Base-by-base conservation (phyloP, 352 stramenopile species). In the Phytophthora litchii region DNA sequence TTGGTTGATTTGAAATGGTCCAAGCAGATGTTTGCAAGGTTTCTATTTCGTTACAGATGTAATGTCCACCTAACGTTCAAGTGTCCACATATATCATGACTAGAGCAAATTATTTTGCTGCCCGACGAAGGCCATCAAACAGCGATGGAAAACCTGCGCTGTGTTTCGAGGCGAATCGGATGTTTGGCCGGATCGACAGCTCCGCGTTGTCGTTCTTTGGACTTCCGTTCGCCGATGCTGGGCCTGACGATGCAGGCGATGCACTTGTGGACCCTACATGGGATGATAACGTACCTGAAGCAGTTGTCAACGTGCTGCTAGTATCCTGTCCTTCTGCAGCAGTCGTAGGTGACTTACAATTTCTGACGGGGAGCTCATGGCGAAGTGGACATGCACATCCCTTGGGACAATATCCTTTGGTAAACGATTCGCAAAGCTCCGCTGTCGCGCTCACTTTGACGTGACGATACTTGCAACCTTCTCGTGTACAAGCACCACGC, bases 371-470 rank as follows among this genome's bases (percentile, higher is more conserved):
- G 4, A 82, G 64, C 52, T 92, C 81, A 49, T 94, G 85, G 41
- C 83, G 83, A 4, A 91, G 54, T 11, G 48, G 63, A 52, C 85
- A 94, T 13, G 65, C 51, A 0, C 25, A 66, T 51, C 83, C 83
- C 41, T 86, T 70, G 3, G 69, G 48, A 34, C 85, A 94, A 55
- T 83, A 91, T 27, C 85, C 85, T n/a, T 74, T 76, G 17, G 78
- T 46, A 20, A 94, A 94, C 20, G 77, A 68, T 27, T 80, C 56
- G 53, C 85, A 94, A 5, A 89, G 32, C n/a, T 72, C 66, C 2
- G 85, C 85, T 20, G 67, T 77, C 19, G 63, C 64, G 58, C 72
- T 92, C 35, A 94, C 85, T 70, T 94, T 94, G 14, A 94, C 80
- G 52, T 94, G 85, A 23, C 76, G 83, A 54, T 91, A 94, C 20